A percentile compares a stretch with the other conserved stretches of the same genome.
phyloP scores from a whole-genome alignment of 2,329 filamentous ascomycete genomes.

The Aureobasidium sp. region DNA sequence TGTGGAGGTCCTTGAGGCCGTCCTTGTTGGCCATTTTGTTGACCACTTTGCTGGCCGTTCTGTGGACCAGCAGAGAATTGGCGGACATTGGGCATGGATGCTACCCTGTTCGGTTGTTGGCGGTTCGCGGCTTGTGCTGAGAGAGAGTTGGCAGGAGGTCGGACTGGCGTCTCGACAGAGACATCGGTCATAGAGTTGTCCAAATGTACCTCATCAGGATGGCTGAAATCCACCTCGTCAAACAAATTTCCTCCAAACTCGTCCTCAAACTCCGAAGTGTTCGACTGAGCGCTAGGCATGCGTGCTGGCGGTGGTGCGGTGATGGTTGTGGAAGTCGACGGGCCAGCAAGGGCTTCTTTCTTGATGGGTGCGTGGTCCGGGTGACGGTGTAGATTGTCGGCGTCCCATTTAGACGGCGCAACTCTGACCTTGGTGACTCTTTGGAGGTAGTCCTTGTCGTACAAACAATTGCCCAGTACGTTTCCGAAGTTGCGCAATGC shows the following conservation, averaged over 20 bases:
- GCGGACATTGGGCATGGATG: constrained; percentile 22
- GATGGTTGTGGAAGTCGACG: constrained; percentile 10
- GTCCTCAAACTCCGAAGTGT: constrained; percentile 40
- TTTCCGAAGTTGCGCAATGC: constrained; percentile 89
- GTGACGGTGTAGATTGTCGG: constrained; percentile 73
- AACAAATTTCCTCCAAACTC: constrained; percentile 47
- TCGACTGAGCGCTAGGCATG: constrained; percentile 24
- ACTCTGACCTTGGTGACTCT: constrained; percentile 88
- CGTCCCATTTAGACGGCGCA: constrained; percentile 67
- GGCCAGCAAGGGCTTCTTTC: constrained; percentile 37
- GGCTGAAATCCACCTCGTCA: constrained; percentile 50
- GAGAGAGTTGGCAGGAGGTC: constrained; percentile 12
- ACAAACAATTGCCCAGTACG: constrained; percentile 94
- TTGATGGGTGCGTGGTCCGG: constrained; percentile 58
- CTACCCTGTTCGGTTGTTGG: constrained; percentile 17
- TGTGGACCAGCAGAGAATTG: neutral
- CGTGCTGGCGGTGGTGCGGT: constrained; percentile 14
- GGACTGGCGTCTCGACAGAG: constrained; percentile 17
- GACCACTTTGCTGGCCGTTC: constrained; percentile 14
- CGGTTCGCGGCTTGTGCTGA: constrained; percentile 18
- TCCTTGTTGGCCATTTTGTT: constrained; percentile 18
- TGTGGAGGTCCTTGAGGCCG: constrained; percentile 20
- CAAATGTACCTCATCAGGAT: constrained; percentile 69
- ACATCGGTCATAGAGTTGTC: constrained; percentile 23
- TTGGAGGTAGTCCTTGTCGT: constrained; percentile 87